Evolutionary conservation across 1,284 basidiomycete genomes (phyloP), one percentile per base, ranked within the genome.

Genomic region (Pseudozyma thailandica): DNA sequence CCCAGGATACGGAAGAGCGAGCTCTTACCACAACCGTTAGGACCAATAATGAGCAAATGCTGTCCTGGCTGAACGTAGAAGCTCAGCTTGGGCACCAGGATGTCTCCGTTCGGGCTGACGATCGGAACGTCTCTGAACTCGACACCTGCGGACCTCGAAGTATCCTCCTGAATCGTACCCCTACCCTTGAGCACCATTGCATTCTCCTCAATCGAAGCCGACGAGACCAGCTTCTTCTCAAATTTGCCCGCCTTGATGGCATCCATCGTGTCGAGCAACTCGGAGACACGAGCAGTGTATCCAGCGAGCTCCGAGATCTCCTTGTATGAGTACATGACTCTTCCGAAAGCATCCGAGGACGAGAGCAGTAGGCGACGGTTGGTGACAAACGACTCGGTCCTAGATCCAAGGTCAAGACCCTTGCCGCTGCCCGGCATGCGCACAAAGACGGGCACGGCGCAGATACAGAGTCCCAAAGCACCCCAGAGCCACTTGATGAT

Each of bases 401-500:
- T 70, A 37, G 77, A 75, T 35, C 82, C 80, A n/a, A 83, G 68
- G 47, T 82, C 80, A 20, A 60, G 46, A 18, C 52, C 70, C 6
- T 70, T 64, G 21, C 69, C 65, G 6, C 62, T 61, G 16, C 93
- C 91, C 6, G 92, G 90, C n/a, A 94, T 78, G 76, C 90, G 91
- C 80, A 93, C 89, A 84, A 98, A 98, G 12, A 95, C 90, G 0
- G 95, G 95, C 47, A 98, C 91, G 6, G 93, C 92, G 82, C 95
- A 98, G 23, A 97, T 89, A 57, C 92, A 88, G 26, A 98, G 86
- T 23, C 94, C 94, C 79, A 96, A 91, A 80, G 90, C 91, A 72
- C 94, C 94, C 95, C 95, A 98, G 15, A 94, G 82, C 94, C 94
- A 86, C 68, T 98, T 98, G 80, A 98, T 91, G 57, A 98, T 90